Percentiles rank a stretch among this genome's conserved stretches.
These are phyloP conservation scores for Pichiaceae sp. DNA, from an alignment of 1,139 yeast species.

Conservation along the genomic window DNA sequence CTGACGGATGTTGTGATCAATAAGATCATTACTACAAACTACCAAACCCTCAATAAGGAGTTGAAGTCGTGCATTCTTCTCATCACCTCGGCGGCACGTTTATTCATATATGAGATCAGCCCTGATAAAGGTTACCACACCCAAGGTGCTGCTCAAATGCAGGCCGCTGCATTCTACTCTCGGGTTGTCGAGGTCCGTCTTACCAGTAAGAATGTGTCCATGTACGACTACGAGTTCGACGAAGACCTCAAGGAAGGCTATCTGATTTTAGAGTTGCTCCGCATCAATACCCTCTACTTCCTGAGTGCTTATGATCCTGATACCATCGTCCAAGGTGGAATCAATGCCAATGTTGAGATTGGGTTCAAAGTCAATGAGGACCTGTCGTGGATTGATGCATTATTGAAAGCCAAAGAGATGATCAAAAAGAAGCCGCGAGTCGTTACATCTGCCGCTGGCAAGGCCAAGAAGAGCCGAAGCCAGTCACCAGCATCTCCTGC, in stretches of 20 bases:
- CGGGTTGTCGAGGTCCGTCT: slow-evolving; percentile 43
- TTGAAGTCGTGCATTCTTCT: slow-evolving; percentile 27
- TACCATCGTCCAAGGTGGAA: slow-evolving; percentile 27
- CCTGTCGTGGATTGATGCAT: slow-evolving; percentile 40
- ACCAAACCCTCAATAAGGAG: slow-evolving; percentile 27
- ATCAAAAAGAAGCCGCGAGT: slow-evolving; percentile 17
- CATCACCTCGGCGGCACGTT: slow-evolving; percentile 30
- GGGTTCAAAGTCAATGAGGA: slow-evolving; percentile 25
- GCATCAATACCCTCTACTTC: slow-evolving; percentile 52
- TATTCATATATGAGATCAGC: slow-evolving; percentile 25
- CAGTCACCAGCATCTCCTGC: slow-evolving; percentile 6
- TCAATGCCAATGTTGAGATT: slow-evolving; percentile 31
- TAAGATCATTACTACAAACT: slow-evolving; percentile 33
- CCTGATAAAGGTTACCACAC: slow-evolving; percentile 5
- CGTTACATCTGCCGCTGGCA: slow-evolving; percentile 1
- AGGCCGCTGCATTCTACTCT: slow-evolving; percentile 26
- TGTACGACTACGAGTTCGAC: slow-evolving; percentile 72
- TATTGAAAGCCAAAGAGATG: slow-evolving; percentile 38
- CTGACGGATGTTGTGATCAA: slow-evolving; percentile 30
- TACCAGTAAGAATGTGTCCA: slow-evolving; percentile 56
- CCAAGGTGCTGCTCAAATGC: slow-evolving; percentile 14
- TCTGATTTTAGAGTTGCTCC: slow-evolving; percentile 53
- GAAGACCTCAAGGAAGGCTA: slow-evolving; percentile 49
- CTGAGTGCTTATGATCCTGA: slow-evolving; percentile 30
- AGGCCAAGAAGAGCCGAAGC: slow-evolving; percentile 1